Evolutionary conservation across 202 grass and related monocot genomes (phyloP), one percentile per base, ranked within the genome.

Genomic region (Sporobolus alterniflorus): DNA sequence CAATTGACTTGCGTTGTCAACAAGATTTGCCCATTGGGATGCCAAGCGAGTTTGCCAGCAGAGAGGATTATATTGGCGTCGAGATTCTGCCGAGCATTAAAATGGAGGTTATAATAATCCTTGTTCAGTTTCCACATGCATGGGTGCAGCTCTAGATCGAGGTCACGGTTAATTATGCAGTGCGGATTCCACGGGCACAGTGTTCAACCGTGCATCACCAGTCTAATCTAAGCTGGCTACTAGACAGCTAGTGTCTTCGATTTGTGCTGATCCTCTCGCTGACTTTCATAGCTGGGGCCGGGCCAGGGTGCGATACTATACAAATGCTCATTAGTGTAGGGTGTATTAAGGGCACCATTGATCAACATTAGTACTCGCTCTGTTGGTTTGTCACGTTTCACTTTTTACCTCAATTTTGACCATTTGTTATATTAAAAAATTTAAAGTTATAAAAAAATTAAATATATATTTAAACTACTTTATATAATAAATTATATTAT

Each of bases 21-120:
- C 76, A 46, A 60, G 69, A 74, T 79, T n/a, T 88, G 32, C 42
- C 52, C 86, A 62, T 88, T 68, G 81, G 41, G 81, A 88, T 84
- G 84, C 81, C 42, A 61, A 79, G 32, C 9, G 28, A 70, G n/a
- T 1, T 39, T 39, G 7, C 36, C 36, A 39, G 36, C n/a, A n/a
- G n/a, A n/a, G n/a, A n/a, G n/a, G n/a, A n/a, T n/a, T n/a, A n/a
- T n/a, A n/a, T n/a, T 43, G 20, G 30, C 78, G 69, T 78, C 71
- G 64, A 84, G 86, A 84, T 88, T 88, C 86, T 42, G 31, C 50
- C 4, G 41, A 39, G 59, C 77, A 79, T 83, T 67, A 79, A 36
- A 44, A 36, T 24, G 55, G 28, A 20, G 47, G 50, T 41, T 16
- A 69, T 72, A 49, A 50, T 59, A 84, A 42, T 9, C 25, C 30